Conservation (phyloP, 2,329 filamentous ascomycete genomes). For the Fusarium kyushuense region DNA sequence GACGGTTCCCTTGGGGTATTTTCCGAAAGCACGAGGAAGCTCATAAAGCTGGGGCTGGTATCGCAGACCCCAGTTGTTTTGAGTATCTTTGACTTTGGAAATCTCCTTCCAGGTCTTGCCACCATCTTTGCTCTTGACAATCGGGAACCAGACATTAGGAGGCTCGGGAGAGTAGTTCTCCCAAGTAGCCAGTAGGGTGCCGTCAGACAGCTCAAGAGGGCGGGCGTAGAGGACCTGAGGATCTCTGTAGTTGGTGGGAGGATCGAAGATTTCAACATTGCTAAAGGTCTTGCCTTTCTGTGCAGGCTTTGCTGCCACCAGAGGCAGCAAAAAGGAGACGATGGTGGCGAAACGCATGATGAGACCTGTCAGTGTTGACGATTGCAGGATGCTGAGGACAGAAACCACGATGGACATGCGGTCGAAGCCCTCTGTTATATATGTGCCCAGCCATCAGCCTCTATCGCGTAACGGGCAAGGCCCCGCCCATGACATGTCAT, state of each 20-base stretch:
- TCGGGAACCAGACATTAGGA: conserved; percentile 66
- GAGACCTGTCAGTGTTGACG: conserved; percentile 5
- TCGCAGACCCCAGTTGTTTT: conserved; percentile 73
- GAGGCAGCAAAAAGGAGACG: conserved; percentile 29
- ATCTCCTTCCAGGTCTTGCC: conserved; percentile 73
- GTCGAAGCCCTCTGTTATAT: conserved; percentile 22
- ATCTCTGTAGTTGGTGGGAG: conserved; percentile 57
- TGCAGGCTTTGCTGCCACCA: conserved; percentile 29
- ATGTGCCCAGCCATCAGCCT: not conserved
- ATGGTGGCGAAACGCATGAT: conserved; percentile 36
- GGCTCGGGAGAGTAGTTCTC: conserved; percentile 69
- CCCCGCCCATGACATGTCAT: conserved; percentile 20
- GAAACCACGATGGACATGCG: not conserved
- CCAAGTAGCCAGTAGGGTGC: conserved; percentile 66
- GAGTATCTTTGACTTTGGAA: conserved; percentile 71
- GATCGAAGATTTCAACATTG: conserved; percentile 56
- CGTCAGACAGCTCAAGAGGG: conserved; percentile 57
- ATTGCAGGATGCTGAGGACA: conserved; percentile 14
- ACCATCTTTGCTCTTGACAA: conserved; percentile 64
- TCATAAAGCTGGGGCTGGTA: conserved; percentile 78
- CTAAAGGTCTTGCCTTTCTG: conserved; percentile 36
- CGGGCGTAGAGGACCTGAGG: conserved; percentile 60
- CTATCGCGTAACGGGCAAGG: not conserved
- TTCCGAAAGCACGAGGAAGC: conserved; percentile 68
- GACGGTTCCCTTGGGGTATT: conserved; percentile 71